Base-by-base conservation (phyloP, 1,139 yeast species). In the Pichia kudriavzevii region DNA sequence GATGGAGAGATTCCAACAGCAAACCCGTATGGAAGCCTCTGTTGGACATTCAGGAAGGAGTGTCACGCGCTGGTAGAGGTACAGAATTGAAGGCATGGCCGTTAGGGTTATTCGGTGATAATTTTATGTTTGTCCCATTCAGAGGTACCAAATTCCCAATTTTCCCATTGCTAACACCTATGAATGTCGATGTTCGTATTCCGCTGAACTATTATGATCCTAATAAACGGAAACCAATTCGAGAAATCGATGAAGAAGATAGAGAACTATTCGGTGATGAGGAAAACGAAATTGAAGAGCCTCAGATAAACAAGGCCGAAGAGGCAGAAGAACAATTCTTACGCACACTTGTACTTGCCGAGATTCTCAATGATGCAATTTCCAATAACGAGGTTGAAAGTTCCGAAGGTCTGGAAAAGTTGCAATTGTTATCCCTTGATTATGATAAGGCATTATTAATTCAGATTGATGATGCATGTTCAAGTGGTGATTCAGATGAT, bases 1-100 rank as follows among this genome's bases (percentile, higher is more conserved):
- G 78, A 44, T 88, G 97, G 96, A 67, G 95, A 50, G 72, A 69
- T 25, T 64, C 81, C 2, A 21, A 12, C 11, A 61, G 71, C 31
- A 93, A 87, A 55, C 78, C 94, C 4, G 69, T 76, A 47, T 91
- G 97, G 96, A 66, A 84, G 9, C 97, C 97, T 1, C 53, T 88
- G n/a, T 62, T 88, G 39, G 83, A 84, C 52, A 69, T 85, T 18
- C 63, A 62, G 16, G 69, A 69, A 25, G 75, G 74, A 3, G 70
- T 79, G 20, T 68, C 73, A 8, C 72, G 68, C 32, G 46, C 53
- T 5, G 51, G 58, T 18, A 56, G 61, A 38, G 77, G 79, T 35
- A 58, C 64, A n/a, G 64, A 64, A 41, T 60, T 60, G 12, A 61
- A 63, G 32, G 79, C 83, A 46, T 87, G 97, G 96, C 97, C 97